Evolutionary conservation across 2,329 filamentous ascomycete genomes (phyloP), one percentile per base, ranked within the genome.

Genomic region (Lecanicillium sp.): DNA sequence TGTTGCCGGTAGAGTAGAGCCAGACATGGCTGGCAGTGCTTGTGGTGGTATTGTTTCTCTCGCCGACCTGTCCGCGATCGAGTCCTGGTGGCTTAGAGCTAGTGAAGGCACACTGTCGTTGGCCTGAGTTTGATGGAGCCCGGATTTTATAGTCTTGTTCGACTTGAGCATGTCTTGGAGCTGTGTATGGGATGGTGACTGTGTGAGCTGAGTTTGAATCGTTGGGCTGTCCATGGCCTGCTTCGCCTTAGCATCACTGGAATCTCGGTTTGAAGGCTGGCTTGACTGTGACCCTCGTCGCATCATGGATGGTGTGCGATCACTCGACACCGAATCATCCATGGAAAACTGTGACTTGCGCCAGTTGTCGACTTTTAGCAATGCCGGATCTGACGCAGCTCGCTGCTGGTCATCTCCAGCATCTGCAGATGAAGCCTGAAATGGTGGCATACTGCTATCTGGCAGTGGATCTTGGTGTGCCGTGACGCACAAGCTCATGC

Each of bases 401-500:
- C 40, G 36, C 14, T 15, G 36, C 32, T 31, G 36, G 9, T 61
- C 56, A 37, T 52, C 60, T 15, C 58, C 53, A 13, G 51, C 42
- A 4, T 54, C 58, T 15, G 44, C 30, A 9, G 44, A 51, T 5
- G 45, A 40, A 3, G 43, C 46, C 11, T 51, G 45, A 16, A 48
- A 38, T 9, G 43, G 46, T n/a, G 48, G 48, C 18, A 49, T 42
- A 19, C 49, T 46, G 17, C 51, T 49, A 9, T 52, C 45, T 6
- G 48, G 38, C 25, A 53, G 45, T 5, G 51, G 44, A 15, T 51
- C 51, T 5, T 50, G 41, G 34, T 58, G 55, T 3, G 49, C 46
- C 34, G 53, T 38, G 5, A 57, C 42, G 42, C 73, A 82, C n/a
- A 88, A 68, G 37, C 74, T 76, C 67, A 87, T 81, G 48, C 86